Base-by-base conservation (phyloP, 129 eudicot genomes). In the Artemisia argyi region DNA sequence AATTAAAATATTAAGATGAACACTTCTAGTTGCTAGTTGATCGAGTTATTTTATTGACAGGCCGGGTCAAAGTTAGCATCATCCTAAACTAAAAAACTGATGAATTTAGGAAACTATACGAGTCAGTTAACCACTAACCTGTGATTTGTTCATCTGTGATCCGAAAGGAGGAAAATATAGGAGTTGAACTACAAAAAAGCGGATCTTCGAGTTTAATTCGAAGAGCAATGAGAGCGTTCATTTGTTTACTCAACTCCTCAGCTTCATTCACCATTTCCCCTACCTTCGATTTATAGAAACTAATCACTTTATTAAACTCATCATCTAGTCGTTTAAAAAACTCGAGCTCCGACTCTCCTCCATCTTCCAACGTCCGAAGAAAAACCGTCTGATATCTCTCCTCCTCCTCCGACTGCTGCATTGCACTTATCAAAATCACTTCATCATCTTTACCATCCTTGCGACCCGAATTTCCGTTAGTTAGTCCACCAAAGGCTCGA, bases 171-270 rank as follows among this genome's bases (percentile, higher is more conserved):
- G 46, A 28, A 56, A 83, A 63, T 7, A 79, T 69, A 3, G 85
- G 86, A 35, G 68, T 32, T 19, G 84, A 78, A 52, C 59, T 68
- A 5, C 85, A 70, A 26, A 69, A 71, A 10, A 48, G 32, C 1
- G 91, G 89, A 58, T 84, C 68, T 53, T 75, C 81, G 7, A 85
- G 79, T 59, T 78, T 83, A 17, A 85, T 84, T 39, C 83, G 48
- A 60, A 86, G 80, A 22, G 96, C 96, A 59, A 89, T 72, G 26
- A 89, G 76, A 39, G 89, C 85, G 22, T 83, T 71, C 89, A 86
- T 89, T 56, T 89, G 96, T 19, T 78, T 89, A 74, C 79, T 84
- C 83, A 86, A 51, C 66, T 61, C 85, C 0, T 51, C 84, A 1
- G 89, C 91, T 58, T 74, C 84, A 4, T 65, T 69, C 81, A 81